Percentiles rank a stretch among this genome's conserved stretches.
These are phyloP conservation scores for Aspergillus avenaceus DNA, from an alignment of 495 filamentous ascomycete genomes.

Conservation along the genomic window DNA sequence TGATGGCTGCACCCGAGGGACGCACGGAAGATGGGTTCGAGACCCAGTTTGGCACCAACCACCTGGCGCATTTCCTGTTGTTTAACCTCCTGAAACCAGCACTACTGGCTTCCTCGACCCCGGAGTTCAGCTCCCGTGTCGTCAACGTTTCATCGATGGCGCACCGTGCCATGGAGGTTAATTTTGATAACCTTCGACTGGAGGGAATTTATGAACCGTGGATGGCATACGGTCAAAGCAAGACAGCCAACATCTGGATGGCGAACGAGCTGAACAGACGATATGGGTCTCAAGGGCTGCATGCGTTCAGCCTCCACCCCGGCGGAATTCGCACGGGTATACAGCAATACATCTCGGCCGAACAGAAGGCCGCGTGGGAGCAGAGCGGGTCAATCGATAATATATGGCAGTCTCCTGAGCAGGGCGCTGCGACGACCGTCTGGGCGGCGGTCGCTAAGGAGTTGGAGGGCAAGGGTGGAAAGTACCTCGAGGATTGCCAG, in stretches of 20 bases:
- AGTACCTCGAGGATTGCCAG: constrained; percentile 27
- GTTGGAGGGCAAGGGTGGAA: constrained; percentile 33
- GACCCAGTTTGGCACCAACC: constrained; percentile 47
- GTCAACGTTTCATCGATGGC: constrained; percentile 36
- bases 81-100: constrained; percentile 44
- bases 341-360: constrained; percentile 17
- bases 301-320: constrained; percentile 35
- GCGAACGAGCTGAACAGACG: constrained; percentile 40
- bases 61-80: constrained; percentile 51
- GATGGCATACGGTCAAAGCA: constrained; percentile 33
- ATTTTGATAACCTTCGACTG: constrained; percentile 29
- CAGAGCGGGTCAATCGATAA: constrained; percentile 13
- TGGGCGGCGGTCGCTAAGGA: constrained; percentile 34
- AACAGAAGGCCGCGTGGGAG: constrained; percentile 12
- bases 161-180: constrained; percentile 24
- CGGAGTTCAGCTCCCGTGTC: constrained; percentile 37
- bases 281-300: constrained; percentile 33
- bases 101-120: constrained; percentile 34
- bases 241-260: constrained; percentile 39
- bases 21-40: constrained; percentile 46
- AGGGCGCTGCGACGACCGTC: constrained; percentile 40
- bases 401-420: constrained; percentile 27
- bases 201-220: constrained; percentile 34
- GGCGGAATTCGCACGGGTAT: constrained; percentile 27
- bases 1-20: constrained; percentile 25